Evolutionary conservation across 1,139 yeast genomes (phyloP).

Genomic region (Oligophagozyma castellii): DNA sequence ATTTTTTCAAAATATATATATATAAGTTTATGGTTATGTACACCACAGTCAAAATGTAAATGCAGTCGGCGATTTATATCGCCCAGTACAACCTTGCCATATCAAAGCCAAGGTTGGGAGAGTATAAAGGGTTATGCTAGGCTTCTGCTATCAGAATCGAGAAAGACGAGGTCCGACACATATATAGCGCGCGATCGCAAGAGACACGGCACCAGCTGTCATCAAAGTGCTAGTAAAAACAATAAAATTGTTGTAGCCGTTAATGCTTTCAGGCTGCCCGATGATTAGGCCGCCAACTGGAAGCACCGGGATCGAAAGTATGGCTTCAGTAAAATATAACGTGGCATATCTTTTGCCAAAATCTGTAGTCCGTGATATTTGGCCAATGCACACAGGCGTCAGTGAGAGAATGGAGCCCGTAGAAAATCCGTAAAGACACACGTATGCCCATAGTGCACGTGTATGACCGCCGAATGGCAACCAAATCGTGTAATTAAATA

Average conservation of each 20-base stretch:
- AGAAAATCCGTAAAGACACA: slow-evolving; percentile 26
- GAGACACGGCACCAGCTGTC: slow-evolving; percentile 17
- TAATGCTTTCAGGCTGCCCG: slow-evolving; percentile 23
- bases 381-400: slow-evolving; percentile 39
- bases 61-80: too few species aligned
- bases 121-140: too few species aligned
- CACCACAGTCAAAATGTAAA: too few species aligned
- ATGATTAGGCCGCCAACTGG: slow-evolving; percentile 42
- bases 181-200: slow-evolving; percentile 24
- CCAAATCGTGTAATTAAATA: slow-evolving; percentile 25
- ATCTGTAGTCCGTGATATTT: slow-evolving; percentile 34
- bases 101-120: too few species aligned
- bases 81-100: too few species aligned
- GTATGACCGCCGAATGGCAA: slow-evolving; percentile 26
- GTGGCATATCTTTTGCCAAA: slow-evolving; percentile 40
- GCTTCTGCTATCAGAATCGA: slow-evolving; percentile 14
- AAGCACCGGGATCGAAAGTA: slow-evolving; percentile 31
- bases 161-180: slow-evolving; percentile 25
- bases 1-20: too few species aligned
- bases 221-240: slow-evolving; percentile 16
- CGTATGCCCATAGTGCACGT: slow-evolving; percentile 24
- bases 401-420: slow-evolving; percentile 28
- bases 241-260: slow-evolving; percentile 21
- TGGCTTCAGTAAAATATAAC: slow-evolving; percentile 32
- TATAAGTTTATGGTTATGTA: too few species aligned